Conservation (phyloP, 176 grass and related monocot genomes). For the Saccharum spontaneum region DNA sequence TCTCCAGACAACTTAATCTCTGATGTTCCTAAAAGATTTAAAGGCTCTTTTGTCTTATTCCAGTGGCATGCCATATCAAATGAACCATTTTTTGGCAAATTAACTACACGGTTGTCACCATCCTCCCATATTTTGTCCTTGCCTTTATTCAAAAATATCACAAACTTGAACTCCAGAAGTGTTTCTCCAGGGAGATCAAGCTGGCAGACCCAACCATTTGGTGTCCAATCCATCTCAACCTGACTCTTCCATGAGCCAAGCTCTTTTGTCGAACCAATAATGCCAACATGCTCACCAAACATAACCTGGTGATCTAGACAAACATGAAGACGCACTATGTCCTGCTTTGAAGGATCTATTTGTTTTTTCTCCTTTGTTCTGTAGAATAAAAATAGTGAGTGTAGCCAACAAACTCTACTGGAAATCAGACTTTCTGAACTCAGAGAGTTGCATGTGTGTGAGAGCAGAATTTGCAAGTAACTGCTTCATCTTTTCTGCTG, state of each 20-base stretch:
- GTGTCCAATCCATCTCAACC: slow-evolving; percentile 68
- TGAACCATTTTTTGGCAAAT: slow-evolving; percentile 60
- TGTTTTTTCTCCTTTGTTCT: slow-evolving; percentile 57
- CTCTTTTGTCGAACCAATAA: slow-evolving; percentile 70
- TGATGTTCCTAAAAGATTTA: slow-evolving; percentile 40
- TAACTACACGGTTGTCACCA: slow-evolving; percentile 56
- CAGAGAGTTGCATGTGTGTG: neutral
- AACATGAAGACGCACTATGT: slow-evolving; percentile 48
- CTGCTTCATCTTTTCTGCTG: neutral
- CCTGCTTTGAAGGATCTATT: slow-evolving; percentile 12
- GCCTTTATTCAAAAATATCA: slow-evolving; percentile 51
- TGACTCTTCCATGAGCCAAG: slow-evolving; percentile 75
- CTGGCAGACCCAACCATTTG: slow-evolving; percentile 72
- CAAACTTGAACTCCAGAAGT: slow-evolving; percentile 78
- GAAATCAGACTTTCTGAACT: slow-evolving; percentile 7
- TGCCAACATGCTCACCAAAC: slow-evolving; percentile 85
- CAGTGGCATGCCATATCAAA: slow-evolving; percentile 72
- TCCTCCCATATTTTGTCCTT: slow-evolving; percentile 78
- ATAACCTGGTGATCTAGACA: slow-evolving; percentile 76
- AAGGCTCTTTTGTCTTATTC: slow-evolving; percentile 69
- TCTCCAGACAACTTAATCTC: slow-evolving; percentile 24
- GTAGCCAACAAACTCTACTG: neutral
- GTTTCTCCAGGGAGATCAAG: slow-evolving; percentile 54
- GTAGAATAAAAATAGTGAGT: slow-evolving; percentile 14
- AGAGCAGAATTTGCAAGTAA: neutral